phyloP scores from a whole-genome alignment of 2,329 filamentous ascomycete species.

The Pestalotiopsis fici region DNA sequence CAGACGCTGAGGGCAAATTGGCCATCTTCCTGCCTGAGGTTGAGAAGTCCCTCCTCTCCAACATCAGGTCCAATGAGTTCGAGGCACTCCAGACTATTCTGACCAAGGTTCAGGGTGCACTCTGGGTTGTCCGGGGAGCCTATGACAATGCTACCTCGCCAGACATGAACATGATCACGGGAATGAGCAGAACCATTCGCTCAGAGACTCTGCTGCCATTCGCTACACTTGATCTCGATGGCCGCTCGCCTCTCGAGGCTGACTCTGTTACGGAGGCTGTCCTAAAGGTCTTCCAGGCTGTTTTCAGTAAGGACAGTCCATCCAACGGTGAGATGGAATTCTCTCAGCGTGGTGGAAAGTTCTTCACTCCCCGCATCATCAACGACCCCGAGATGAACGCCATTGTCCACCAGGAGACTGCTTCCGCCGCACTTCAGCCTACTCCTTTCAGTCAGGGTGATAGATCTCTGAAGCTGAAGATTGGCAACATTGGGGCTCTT shows the following conservation, averaged over 20 bases:
- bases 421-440: constrained; percentile 35
- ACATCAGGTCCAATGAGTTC: constrained; percentile 39
- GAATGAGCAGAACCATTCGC: constrained; percentile 33
- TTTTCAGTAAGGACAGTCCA: constrained; percentile 32
- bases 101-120: constrained; percentile 28
- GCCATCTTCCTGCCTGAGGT: constrained; percentile 47
- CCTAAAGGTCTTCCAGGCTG: constrained; percentile 34
- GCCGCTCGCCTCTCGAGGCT: constrained; percentile 18
- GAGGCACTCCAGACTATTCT: constrained; percentile 28
- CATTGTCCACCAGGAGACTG: constrained; percentile 43
- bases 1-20: constrained; percentile 32
- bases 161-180: constrained; percentile 32
- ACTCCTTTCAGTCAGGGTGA: constrained; percentile 36
- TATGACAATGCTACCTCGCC: constrained; percentile 31
- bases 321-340: constrained; percentile 42
- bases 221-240: constrained; percentile 32
- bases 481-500: constrained; percentile 25
- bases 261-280: constrained; percentile 23
- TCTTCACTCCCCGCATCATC: constrained; percentile 40
- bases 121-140: constrained; percentile 38
- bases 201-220: constrained; percentile 33
- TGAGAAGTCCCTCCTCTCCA: constrained; percentile 42
- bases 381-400: constrained; percentile 42
- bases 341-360: constrained; percentile 36
- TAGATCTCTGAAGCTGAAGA: constrained; percentile 25